Base-by-base conservation (phyloP, 1,284 basidiomycete genomes). In the Apiotrichum brassicae region DNA sequence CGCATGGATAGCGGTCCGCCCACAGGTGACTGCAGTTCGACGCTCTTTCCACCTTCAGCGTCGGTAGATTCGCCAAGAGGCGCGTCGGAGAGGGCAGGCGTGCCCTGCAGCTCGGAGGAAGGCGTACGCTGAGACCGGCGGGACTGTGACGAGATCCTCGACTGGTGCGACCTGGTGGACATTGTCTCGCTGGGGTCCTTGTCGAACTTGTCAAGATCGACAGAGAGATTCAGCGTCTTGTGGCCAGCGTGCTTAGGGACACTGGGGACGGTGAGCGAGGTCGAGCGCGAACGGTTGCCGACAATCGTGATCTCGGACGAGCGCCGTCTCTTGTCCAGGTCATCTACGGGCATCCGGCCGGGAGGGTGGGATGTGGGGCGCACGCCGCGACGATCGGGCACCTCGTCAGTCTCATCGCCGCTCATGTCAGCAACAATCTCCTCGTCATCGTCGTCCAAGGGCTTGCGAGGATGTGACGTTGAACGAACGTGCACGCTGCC, bases 381-480 rank as follows among this genome's bases (percentile, higher is more conserved):
- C n/a, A 45, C 48, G 38, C 47, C 44, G 12, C 38, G 41, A 12
- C 48, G 45, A 1, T 13, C 4, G 9, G n/a, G 3, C 32, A 14
- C 32, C 24, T 32, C 12, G 34, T 60, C 19, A 46, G 75, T 71
- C 42, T 72, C 72, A 19, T 70, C 68, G 5, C 60, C 59, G 8
- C 49, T 35, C 32, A 61, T 60, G 26, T 64, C 57, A 35, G 52
- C 57, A 12, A 63, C 56, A 14, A 67, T 61, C 36, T 68, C 65
- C 50, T 72, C 64, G 18, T 62, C 51, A 28, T 62, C 66, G 28
- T 63, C 57, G 32, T 59, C 56, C 28, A 56, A 14, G 5, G 22
- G 39, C 25, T 25, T 34, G 32, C 20, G 51, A 6, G n/a, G 25
- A 20, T 28, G 41, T 45, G 14, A 14, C 7, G 13, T 18, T 14